Base-by-base conservation (phyloP, 2,329 filamentous ascomycete genomes). In the Dactylella cylindrospora region DNA sequence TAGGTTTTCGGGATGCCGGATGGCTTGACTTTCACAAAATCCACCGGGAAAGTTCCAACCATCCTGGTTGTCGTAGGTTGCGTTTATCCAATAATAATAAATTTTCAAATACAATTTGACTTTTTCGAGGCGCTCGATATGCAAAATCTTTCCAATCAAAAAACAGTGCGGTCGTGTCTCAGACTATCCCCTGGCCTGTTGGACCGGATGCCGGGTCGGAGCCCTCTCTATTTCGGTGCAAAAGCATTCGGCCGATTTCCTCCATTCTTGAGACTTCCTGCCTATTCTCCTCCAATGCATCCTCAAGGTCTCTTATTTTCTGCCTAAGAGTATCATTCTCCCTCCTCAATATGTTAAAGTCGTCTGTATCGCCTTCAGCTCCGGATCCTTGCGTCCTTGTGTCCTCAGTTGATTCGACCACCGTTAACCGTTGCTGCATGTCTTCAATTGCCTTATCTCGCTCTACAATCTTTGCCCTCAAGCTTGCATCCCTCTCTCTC, bases 181-280 rank as follows among this genome's bases (percentile, higher is more conserved):
- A n/a, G n/a, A n/a, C n/a, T n/a, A n/a, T n/a, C n/a, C n/a, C n/a
- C n/a, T n/a, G n/a, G n/a, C n/a, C n/a, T n/a, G n/a, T n/a, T n/a
- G n/a, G n/a, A n/a, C n/a, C n/a, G n/a, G n/a, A n/a, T n/a, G n/a
- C n/a, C n/a, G 20, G 26, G 19, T 60, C 54, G 26, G 33, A 41
- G 17, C 39, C 54, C 29, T 60, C 54, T 23, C 39, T 43, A 22
- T 39, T 60, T 13, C 45, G 38, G 20, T 60, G 51, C 15, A 55
- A 22, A 17, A 60, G 20, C 54, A 60, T 60, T n/a, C 54, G 54
- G 15, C 54, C 54, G 13, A 60, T 60, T 35, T 52, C 54, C 32
- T 60, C 40, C 54, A 60, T 60, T 19, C 54, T 31, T 31, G 49
- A 32, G 15, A 60, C 54, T 15, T 60, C 54, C n/a, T 60, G 54